phyloP scores from a whole-genome alignment of 2,329 filamentous ascomycete genomes.

The Epichloe aotearoae region DNA sequence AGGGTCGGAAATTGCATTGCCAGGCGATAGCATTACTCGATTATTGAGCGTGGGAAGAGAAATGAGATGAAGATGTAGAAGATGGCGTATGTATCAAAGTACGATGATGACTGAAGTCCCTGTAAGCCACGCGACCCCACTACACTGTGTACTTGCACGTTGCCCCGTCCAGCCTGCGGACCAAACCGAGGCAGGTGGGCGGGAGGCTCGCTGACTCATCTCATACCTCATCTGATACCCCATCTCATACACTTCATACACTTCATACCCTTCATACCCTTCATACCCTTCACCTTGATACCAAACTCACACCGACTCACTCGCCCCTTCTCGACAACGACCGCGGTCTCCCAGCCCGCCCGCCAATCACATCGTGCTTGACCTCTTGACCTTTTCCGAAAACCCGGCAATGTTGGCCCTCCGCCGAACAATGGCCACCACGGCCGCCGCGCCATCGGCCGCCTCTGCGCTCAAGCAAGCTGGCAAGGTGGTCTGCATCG shows the following conservation, averaged over 20 bases:
- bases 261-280: too few relatives aligned
- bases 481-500: conserved; percentile 80
- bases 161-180: not conserved
- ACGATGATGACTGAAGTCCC: not conserved
- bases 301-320: too few relatives aligned
- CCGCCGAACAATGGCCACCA: conserved; percentile 23
- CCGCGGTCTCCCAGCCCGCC: not conserved
- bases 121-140: too few relatives aligned
- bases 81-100: not conserved
- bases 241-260: not conserved
- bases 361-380: too few relatives aligned
- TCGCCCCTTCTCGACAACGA: not conserved
- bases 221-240: too few relatives aligned
- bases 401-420: conserved; percentile 20
- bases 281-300: too few relatives aligned
- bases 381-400: too few relatives aligned
- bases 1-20: not conserved
- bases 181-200: not conserved
- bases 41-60: not conserved
- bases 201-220: too few relatives aligned
- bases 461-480: conserved; percentile 39
- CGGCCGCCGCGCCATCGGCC: conserved; percentile 21
- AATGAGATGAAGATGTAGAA: not conserved
- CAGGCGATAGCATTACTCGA: not conserved
- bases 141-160: too few relatives aligned